Evolutionary conservation across 2,329 filamentous ascomycete species (phyloP), one percentile per base, ranked within the genome.

Genomic region (Lachnellula cervina): DNA sequence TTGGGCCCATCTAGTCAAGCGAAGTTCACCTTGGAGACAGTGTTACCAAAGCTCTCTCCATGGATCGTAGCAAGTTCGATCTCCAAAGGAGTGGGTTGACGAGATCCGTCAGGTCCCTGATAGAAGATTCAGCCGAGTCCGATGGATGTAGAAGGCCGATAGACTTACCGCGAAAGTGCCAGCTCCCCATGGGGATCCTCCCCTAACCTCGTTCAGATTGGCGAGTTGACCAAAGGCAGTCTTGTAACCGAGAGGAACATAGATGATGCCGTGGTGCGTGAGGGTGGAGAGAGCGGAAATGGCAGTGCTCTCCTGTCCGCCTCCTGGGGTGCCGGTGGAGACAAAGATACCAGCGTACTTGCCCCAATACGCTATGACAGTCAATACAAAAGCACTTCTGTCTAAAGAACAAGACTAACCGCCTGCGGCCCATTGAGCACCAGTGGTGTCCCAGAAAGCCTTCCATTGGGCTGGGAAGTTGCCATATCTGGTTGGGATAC

Each of bases 381-480:
- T 23, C 21, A 23, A 23, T 23, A 23, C 21, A 23, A 23, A 23
- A 23, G 21, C 21, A 23, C 21, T 23, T 23, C 21, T 23, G n/a
- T 23, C 21, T 23, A 2, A 2, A 23, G 21, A 23, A 23, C 21
- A 21, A 21, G 21, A 21, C 21, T 21, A 21, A 21, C 21, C 21
- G 21, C 93, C 93, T 14, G 75, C 73, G 59, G 80, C 76, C 94
- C 94, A 97, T 74, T 94, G 88, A 65, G 81, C 79, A 69, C 93
- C 93, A 23, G 90, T 92, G 75, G 83, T 82, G 79, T 99, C 94
- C 89, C 91, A 80, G 91, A 93, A 70, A 2, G 67, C 74, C 80
- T 94, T 97, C 89, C 89, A 97, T 77, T 99, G 94, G 17, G 87
- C 89, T 49, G 93, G 92, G 81, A 96, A 96, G 84, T 95, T 97